Evolutionary conservation across 2,329 filamentous ascomycete species (phyloP), one percentile per base, ranked within the genome.

Genomic region (Fusarium verticillioides): DNA sequence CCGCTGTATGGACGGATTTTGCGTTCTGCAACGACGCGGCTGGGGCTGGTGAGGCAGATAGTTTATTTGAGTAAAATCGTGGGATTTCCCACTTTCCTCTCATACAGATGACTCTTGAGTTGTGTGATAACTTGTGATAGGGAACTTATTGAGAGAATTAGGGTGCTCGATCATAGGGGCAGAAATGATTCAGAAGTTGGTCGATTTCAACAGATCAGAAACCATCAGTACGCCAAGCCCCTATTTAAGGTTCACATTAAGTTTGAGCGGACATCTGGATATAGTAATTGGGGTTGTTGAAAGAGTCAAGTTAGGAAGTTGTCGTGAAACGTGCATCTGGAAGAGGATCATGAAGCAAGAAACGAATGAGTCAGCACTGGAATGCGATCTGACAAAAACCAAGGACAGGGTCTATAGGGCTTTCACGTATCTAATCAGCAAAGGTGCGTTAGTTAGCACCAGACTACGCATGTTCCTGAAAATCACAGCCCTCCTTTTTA

Each of bases 61-160:
- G 74, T 73, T 68, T 69, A 62, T 77, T 75, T 78, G 72, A 76
- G 77, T 66, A 77, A 74, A 72, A 61, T 15, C 60, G 75, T 75
- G 74, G 72, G 63, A 68, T 57, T 21, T 47, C 54, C 69, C 68
- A 58, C 71, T 74, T 77, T 65, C 75, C 70, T 78, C 67, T 65
- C 69, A 70, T 52, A 12, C n/a, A 39, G 42, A 60, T 63, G 54
- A 49, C 34, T 39, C 21, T 34, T 28, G 23, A 57, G 19, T n/a
- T 9, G 36, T 28, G 46, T 56, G 30, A 44, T 50, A 43, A 43
- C 12, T 54, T 28, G 56, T 66, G 43, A 62, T 50, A 12, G 39
- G 13, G 32, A 59, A 43, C 21, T 54, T 36, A 36, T 11, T 58
- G 44, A 40, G 21, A 39, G n/a, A 9, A 23, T 43, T 32, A 32